Base-by-base conservation (phyloP, 768 basidiomycete species). In the Trametopsis cervina region DNA sequence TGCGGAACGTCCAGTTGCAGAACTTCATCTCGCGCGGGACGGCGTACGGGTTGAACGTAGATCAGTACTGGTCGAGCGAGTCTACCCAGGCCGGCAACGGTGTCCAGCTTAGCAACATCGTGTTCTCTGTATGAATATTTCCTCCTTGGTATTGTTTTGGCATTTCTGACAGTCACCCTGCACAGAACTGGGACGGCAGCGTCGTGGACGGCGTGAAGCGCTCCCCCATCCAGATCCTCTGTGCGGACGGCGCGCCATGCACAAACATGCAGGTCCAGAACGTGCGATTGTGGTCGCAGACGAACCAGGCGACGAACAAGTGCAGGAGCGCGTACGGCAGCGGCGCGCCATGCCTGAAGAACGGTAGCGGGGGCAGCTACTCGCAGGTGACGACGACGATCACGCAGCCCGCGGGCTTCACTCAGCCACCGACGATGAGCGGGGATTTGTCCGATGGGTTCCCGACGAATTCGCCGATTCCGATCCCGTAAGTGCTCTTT, bases 261-360 rank as follows among this genome's bases (percentile, higher is more conserved):
- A 53, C 42, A 42, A 49, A 57, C 44, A 63, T 64, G 37, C 54
- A 45, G 2, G 53, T 64, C 26, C 33, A 26, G 35, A 58, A 64
- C 53, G 63, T 64, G 6, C 56, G 61, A 54, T 56, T 64, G 52
- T 64, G 61, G 60, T 58, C 57, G 13, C 40, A 50, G 33, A 60
- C 60, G 12, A 46, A 54, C 49, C 46, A 54, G 53, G 61, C 58
- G 11, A 47, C 56, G 23, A 48, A 56, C 53, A 60, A 60, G 40
- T 64, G 63, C 55, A 56, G 57, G 42, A 58, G 54, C 42, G 63
- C 63, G n/a, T 64, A 57, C 49, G 63, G 63, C 4, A 38, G 51
- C 11, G 63, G 63, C 21, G 27, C 53, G 27, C 35, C 52, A 7
- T 63, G 63, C 46, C 48, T 63, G 46, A 51, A 53, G 44, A 53